A percentile compares a stretch with the other conserved stretches of the same genome.
These are phyloP conservation scores for Isoetes engelmannii DNA, from an alignment of 83 land plant genomes.

Conservation along the genomic window DNA sequence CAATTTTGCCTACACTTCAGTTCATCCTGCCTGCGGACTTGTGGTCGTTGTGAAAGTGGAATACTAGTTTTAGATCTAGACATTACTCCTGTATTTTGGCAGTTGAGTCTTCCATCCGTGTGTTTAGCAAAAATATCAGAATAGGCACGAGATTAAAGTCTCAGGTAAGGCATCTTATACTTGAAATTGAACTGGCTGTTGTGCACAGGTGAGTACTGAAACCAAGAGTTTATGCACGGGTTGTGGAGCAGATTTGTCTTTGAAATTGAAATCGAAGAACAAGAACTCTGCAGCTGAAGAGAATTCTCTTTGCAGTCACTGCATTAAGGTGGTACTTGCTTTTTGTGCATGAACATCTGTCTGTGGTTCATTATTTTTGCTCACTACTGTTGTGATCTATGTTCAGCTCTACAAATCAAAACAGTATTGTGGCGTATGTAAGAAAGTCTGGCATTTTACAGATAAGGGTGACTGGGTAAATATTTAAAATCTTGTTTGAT, in stretches of 20 bases:
- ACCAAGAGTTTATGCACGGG: not conserved
- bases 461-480: slow-evolving; percentile 17
- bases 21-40: too few relatives aligned
- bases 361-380: not conserved
- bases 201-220: not conserved
- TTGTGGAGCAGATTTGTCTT: slow-evolving; percentile 9
- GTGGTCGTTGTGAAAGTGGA: too few relatives aligned
- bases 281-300: not conserved
- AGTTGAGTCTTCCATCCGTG: too few relatives aligned
- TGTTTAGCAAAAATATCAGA: not conserved
- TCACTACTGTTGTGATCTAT: not conserved
- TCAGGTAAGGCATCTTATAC: not conserved
- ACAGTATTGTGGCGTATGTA: slow-evolving; percentile 13
- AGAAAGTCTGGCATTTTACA: slow-evolving; percentile 11
- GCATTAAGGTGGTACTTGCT: slow-evolving; percentile 1
- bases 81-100: slow-evolving; percentile 4
- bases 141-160: slow-evolving; percentile 22
- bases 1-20: too few relatives aligned
- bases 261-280: not conserved
- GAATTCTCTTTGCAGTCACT: not conserved
- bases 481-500: not conserved
- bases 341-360: not conserved
- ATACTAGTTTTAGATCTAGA: not conserved
- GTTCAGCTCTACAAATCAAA: slow-evolving; percentile 14
- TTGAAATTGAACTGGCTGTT: too few relatives aligned